Base-by-base conservation (phyloP, 2,329 filamentous ascomycete species). In the Claviceps sp. region DNA sequence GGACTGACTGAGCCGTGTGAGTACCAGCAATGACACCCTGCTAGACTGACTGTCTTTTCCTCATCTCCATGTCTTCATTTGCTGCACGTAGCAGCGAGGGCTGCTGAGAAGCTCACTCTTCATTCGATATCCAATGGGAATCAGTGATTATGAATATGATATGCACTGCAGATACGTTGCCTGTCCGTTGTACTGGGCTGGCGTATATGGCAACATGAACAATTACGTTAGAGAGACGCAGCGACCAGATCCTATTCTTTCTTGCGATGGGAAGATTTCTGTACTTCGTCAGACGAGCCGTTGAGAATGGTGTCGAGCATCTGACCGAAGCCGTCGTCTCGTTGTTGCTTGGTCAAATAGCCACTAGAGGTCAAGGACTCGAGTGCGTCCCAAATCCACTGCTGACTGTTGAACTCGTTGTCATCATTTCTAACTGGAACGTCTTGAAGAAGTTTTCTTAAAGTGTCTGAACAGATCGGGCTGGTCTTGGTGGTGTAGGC, bases 261-360 rank as follows among this genome's bases (percentile, higher is more conserved):
- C 17, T 41, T 50, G 39, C 40, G 26, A 42, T 50, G 48, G n/a
- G 11, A 41, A 37, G 48, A 16, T 44, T 50, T n/a, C 3, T 50
- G 48, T 38, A 50, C 37, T 50, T 57, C 56, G 37, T 57, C 56
- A 2, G 52, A 52, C n/a, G 54, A 57, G 26, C 55, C 54, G 17
- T 56, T 50, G 43, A 58, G 54, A 41, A 58, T 47, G 17, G 50
- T 52, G 44, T 55, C 52, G 13, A 58, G 51, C 55, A 57, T 52
- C 16, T 40, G 49, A 30, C 56, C 50, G 45, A 57, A 55, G 38
- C 54, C 51, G 2, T 52, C 30, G 17, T 56, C 56, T 38, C 43
- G 49, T 22, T 54, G 52, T 39, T 52, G 40, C 41, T 49, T 50
- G 30, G 43, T 51, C 19, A 56, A 40, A 48, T 49, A 48, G 38